Conservation (phyloP, 306 rosid genomes). For the Sicyos baderoa region DNA sequence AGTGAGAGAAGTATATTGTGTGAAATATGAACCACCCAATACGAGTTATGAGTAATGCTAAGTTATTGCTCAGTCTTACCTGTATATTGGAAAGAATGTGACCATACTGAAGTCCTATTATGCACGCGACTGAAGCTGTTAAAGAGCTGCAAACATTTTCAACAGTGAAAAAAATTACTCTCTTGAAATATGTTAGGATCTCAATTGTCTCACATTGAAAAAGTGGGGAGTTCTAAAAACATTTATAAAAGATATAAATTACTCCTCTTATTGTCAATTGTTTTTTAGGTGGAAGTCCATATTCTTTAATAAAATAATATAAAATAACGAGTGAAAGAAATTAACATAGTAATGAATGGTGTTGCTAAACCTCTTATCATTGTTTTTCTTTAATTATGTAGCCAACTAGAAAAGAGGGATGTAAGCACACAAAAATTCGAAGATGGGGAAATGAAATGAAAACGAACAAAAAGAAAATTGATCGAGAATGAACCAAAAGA, state of each 20-base stretch:
- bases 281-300: too few species aligned
- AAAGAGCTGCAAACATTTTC: slow-evolving; percentile 46
- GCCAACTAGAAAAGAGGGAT: not conserved
- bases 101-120: slow-evolving; percentile 91
- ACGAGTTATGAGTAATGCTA: not conserved
- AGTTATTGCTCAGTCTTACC: slow-evolving; percentile 35
- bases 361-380: not conserved
- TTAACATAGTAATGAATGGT: not conserved
- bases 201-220: too few species aligned
- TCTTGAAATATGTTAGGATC: too few species aligned
- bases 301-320: too few species aligned
- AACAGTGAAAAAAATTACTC: not conserved
- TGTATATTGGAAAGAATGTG: slow-evolving; percentile 64
- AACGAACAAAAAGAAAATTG: not conserved
- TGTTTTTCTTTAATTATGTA: not conserved
- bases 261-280: too few species aligned
- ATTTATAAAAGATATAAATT: too few species aligned
- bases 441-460: not conserved
- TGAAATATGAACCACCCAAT: not conserved
- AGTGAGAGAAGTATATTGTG: not conserved
- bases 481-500: not conserved
- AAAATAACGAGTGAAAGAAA: not conserved
- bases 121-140: slow-evolving; percentile 83
- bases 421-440: not conserved
- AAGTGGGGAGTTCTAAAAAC: too few species aligned